Conservation (phyloP, 108 stramenopile genomes). For the Skeletonema costatum region DNA sequence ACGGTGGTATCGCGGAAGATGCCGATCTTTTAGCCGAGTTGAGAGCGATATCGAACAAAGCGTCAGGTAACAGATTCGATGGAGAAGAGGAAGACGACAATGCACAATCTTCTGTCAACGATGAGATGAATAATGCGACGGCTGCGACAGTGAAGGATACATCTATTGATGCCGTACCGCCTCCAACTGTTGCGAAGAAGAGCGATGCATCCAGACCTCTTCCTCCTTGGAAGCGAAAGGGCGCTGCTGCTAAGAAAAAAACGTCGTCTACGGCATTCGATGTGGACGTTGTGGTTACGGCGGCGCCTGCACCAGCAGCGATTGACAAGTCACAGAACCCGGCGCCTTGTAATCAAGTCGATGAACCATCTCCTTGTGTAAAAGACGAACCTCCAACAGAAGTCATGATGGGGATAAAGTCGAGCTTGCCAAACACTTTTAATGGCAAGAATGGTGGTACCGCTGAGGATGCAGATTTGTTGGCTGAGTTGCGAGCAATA, state of each 20-base stretch:
- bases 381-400: neutral
- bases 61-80: constrained; percentile 40
- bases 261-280: neutral
- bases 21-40: constrained; percentile 57
- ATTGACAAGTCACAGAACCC: neutral
- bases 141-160: neutral
- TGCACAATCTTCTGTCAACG: neutral
- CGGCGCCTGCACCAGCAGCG: neutral
- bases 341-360: constrained; percentile 10
- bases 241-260: constrained; percentile 1
- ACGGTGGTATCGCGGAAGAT: constrained; percentile 79
- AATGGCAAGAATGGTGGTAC: constrained; percentile 79
- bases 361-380: constrained; percentile 51
- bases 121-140: neutral
- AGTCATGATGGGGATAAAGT: constrained; percentile 43
- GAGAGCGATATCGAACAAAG: constrained; percentile 53
- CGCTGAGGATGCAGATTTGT: constrained; percentile 63
- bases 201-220: neutral
- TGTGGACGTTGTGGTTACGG: constrained; percentile 19
- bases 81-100: constrained; percentile 9
- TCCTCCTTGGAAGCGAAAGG: constrained; percentile 25
- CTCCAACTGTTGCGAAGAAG: neutral
- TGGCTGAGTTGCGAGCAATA: constrained; percentile 62
- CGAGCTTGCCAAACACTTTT: constrained; percentile 50
- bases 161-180: neutral